These are phyloP conservation scores for Ambrosia artemisiifolia DNA, from an alignment of 129 eudicot species.

Conservation along the genomic window DNA sequence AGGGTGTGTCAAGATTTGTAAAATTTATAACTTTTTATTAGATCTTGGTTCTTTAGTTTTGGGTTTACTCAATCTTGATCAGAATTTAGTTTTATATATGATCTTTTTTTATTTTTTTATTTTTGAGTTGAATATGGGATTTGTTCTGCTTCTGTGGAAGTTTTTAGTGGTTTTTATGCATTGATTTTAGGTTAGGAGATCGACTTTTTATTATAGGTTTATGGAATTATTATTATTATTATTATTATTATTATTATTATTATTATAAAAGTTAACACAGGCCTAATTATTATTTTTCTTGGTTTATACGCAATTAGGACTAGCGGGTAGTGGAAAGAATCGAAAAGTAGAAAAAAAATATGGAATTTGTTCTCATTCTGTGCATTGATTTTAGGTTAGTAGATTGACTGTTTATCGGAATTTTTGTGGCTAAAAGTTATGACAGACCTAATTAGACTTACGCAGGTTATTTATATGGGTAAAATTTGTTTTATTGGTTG, in stretches of 20 bases:
- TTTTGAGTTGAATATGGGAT: background rate
- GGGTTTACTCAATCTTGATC: background rate
- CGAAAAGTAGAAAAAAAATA: background rate
- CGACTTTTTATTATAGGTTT: background rate
- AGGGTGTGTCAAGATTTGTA: background rate
- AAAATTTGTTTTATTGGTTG: background rate
- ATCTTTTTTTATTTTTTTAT: background rate
- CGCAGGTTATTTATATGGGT: background rate
- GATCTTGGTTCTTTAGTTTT: slow-evolving; percentile 2
- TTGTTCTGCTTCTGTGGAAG: background rate
- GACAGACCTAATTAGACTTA: background rate
- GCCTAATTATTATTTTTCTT: no score
- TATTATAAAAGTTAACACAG: no score
- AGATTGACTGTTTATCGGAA: background rate
- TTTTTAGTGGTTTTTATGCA: background rate
- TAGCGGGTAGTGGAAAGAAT: no score
- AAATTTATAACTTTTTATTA: background rate
- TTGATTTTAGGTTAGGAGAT: background rate
- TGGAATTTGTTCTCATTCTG: background rate
- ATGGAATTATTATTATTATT: background rate
- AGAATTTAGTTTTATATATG: background rate
- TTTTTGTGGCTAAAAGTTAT: background rate
- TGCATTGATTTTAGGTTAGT: background rate
- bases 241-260: no score
- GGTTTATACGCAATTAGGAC: no score